Percentiles rank a stretch among this genome's conserved stretches.
These are phyloP conservation scores for Blastocystis hominis DNA, from an alignment of 352 stramenopile species.

Conservation along the genomic window DNA sequence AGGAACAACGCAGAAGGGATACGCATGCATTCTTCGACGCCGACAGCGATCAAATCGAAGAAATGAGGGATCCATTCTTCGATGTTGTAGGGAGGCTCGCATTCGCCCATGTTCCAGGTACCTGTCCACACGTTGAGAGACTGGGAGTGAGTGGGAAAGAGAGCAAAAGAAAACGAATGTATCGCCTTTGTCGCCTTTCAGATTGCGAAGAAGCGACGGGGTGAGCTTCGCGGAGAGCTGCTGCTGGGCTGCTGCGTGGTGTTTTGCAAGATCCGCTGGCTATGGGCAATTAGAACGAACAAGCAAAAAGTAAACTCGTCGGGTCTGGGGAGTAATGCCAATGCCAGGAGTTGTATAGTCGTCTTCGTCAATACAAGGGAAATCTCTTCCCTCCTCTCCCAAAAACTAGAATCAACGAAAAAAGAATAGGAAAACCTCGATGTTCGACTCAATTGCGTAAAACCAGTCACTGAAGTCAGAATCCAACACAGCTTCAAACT, in stretches of 20 bases:
- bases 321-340: neutral
- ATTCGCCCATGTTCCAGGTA: slow-evolving; percentile 58
- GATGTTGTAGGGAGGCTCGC: slow-evolving; percentile 38
- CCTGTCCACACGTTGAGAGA: slow-evolving; percentile 47
- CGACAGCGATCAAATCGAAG: slow-evolving; percentile 44
- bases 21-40: slow-evolving; percentile 54
- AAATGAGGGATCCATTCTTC: slow-evolving; percentile 46
- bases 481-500: slow-evolving; percentile 32
- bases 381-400: neutral
- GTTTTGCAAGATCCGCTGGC: neutral
- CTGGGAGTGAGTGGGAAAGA: neutral
- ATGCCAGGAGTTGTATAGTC: slow-evolving; percentile 41
- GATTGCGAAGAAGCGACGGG: neutral
- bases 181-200: neutral
- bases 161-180: neutral
- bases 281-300: neutral
- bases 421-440: neutral
- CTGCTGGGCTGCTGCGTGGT: neutral
- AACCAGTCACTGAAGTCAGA: slow-evolving; percentile 45
- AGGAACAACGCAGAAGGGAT: neutral
- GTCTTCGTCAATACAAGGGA: slow-evolving; percentile 38
- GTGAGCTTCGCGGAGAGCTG: neutral
- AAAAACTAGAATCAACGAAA: neutral
- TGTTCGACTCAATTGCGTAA: slow-evolving; percentile 8
- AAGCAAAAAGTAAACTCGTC: neutral